A percentile compares a stretch with the other conserved stretches of the same genome.
phyloP scores from a whole-genome alignment of 306 rosid species.

The Glycine soja region DNA sequence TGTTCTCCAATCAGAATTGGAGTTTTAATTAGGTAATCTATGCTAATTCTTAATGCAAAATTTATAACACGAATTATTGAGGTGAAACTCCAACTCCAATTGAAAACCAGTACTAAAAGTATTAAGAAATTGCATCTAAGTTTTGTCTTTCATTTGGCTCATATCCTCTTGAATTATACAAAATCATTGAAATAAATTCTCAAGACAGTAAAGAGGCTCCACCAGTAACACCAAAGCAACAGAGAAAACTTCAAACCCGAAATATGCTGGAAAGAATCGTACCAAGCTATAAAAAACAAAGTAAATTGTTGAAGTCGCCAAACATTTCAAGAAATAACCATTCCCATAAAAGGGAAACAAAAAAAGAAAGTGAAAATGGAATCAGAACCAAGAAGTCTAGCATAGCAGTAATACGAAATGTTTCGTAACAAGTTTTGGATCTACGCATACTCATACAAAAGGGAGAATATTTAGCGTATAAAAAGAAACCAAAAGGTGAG shows the following conservation, averaged over 20 bases:
- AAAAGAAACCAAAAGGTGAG: conserved; percentile 19
- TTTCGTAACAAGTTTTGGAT: conserved; percentile 4
- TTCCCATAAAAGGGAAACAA: background rate
- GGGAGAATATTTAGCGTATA: background rate
- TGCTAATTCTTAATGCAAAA: background rate
- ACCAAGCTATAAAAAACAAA: background rate
- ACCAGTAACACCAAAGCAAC: background rate
- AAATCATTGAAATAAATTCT: background rate
- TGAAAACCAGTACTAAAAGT: background rate
- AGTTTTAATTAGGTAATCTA: background rate
- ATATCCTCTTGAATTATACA: background rate
- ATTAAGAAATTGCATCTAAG: background rate
- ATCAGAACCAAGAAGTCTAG: background rate
- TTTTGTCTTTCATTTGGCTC: background rate
- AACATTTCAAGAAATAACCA: background rate
- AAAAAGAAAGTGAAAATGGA: background rate
- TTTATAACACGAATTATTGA: background rate
- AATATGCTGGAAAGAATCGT: conserved; percentile 4
- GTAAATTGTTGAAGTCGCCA: background rate
- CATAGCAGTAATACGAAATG: conserved; percentile 1
- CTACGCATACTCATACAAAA: background rate
- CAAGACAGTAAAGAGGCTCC: background rate
- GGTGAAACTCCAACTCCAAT: background rate
- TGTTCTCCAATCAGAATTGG: background rate
- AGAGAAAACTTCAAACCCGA: background rate